A percentile compares a stretch with the other conserved stretches of the same genome.
These are phyloP conservation scores for Coemansia biformis DNA, from an alignment of 192 early-diverging fungal genomes.

Conservation along the genomic window DNA sequence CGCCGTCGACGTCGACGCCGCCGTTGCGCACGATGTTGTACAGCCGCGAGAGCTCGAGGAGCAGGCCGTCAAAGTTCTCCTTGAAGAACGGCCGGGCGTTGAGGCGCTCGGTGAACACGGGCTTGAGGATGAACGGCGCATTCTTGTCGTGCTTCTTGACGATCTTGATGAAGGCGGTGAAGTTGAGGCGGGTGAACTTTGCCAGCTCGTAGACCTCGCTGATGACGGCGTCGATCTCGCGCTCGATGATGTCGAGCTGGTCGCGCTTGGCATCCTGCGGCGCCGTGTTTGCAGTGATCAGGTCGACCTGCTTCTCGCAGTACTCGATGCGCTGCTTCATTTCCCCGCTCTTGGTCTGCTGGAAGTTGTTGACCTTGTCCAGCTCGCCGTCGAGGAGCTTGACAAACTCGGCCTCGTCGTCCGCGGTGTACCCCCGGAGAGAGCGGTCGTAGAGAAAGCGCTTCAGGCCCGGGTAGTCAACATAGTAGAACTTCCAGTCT, in stretches of 20 bases:
- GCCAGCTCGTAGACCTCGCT: constrained; percentile 73
- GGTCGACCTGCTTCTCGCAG: constrained; percentile 58
- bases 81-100: constrained; percentile 80
- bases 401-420: constrained; percentile 79
- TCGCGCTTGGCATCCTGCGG: constrained; percentile 43
- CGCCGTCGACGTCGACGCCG: constrained; percentile 53
- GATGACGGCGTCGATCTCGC: constrained; percentile 66
- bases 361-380: constrained; percentile 77
- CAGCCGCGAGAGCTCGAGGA: constrained; percentile 78
- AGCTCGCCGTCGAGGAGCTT: constrained; percentile 84
- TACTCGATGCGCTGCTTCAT: constrained; percentile 64
- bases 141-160: constrained; percentile 99
- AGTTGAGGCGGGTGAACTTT: constrained; percentile 73
- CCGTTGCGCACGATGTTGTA: constrained; percentile 72
- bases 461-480: constrained; percentile 87
- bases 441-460: constrained; percentile 67
- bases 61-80: constrained; percentile 77
- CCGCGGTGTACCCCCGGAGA: constrained; percentile 67
- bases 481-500: constrained; percentile 84
- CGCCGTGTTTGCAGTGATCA: constrained; percentile 49
- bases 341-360: constrained; percentile 68
- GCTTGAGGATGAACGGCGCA: constrained; percentile 72
- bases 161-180: constrained; percentile 84
- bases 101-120: constrained; percentile 73
- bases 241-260: constrained; percentile 55